Base-by-base conservation (phyloP, 768 basidiomycete species). In the Tephrocybe sp. region DNA sequence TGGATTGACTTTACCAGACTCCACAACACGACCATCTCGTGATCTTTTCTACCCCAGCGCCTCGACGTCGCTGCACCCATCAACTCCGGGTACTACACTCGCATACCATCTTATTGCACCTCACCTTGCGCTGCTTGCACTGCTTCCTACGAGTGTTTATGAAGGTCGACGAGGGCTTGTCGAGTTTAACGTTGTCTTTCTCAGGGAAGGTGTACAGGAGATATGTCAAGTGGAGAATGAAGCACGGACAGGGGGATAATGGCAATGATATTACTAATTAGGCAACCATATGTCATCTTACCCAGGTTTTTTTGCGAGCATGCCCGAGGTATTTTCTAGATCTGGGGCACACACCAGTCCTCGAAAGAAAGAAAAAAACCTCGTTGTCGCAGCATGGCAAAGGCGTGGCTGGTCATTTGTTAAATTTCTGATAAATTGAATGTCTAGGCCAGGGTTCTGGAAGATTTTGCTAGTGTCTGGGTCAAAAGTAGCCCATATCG, bases 171-270 rank as follows among this genome's bases (percentile, higher is more conserved):
- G 88, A 14, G 89, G 88, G 17, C 71, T 92, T 40, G 73, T 94
- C 26, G 92, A 94, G 62, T 92, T 87, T 68, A 94, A 94, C 60
- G 85, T 93, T 2, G 85, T 90, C 33, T 91, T 84, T 67, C 88
- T 94, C 64, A 69, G 92, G 59, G 85, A 84, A 64, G 92, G 92
- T 0, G 79, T 91, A 43, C 81, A 87, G 65, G 88, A 91, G 67
- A 90, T 94, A 36, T 86, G 85, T 58, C 79, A 83, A 44, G 80
- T 90, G 8, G 90, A 92, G 63, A 77, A 72, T 54, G 85, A 89
- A 60, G 66, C 65, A 11, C 68, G 77, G 51, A 69, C 64, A n/a
- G 69, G 65, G 36, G 67, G 65, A 52, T 72, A 55, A 59, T 39
- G 41, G 11, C n/a, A n/a, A n/a, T n/a, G n/a, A n/a, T n/a, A n/a